Percentiles rank a stretch among this genome's conserved stretches.
These are phyloP conservation scores for Colletotrichum tamarilloi DNA, from an alignment of 2,329 filamentous ascomycete genomes.

Conservation along the genomic window DNA sequence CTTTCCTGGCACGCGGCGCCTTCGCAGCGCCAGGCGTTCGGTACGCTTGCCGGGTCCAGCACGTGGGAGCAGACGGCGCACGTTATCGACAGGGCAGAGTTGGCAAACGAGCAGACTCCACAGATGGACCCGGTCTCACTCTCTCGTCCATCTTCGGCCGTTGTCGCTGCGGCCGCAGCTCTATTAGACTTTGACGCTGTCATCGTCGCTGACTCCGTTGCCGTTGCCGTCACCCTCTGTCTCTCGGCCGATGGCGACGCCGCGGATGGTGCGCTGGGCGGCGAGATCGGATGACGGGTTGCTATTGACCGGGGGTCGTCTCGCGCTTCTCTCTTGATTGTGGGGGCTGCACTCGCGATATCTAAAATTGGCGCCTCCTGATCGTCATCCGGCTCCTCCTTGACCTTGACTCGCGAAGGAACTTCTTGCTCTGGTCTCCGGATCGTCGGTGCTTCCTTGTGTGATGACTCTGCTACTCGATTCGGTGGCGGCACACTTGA, in stretches of 20 bases:
- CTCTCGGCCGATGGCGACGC: neutral
- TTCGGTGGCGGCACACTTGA: neutral
- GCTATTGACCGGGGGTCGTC: neutral
- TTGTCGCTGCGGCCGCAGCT: neutral
- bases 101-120: slow-evolving; percentile 75
- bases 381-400: slow-evolving; percentile 6
- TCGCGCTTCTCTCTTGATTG: slow-evolving; percentile 18
- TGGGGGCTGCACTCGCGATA: neutral
- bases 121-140: slow-evolving; percentile 50
- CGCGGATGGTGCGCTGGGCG: neutral
- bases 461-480: neutral
- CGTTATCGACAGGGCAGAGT: slow-evolving; percentile 63
- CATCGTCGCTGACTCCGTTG: slow-evolving; percentile 11
- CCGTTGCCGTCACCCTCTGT: neutral
- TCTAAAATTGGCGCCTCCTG: neutral
- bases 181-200: neutral
- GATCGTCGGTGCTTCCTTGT: neutral
- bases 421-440: neutral
- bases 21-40: slow-evolving; percentile 72
- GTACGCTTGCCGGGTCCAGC: slow-evolving; percentile 63
- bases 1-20: slow-evolving; percentile 65
- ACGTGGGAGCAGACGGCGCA: slow-evolving; percentile 80
- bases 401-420: neutral
- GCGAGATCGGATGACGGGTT: neutral
- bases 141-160: neutral